phyloP scores from a whole-genome alignment of 495 filamentous ascomycete genomes.

The Rusavskia elegans region DNA sequence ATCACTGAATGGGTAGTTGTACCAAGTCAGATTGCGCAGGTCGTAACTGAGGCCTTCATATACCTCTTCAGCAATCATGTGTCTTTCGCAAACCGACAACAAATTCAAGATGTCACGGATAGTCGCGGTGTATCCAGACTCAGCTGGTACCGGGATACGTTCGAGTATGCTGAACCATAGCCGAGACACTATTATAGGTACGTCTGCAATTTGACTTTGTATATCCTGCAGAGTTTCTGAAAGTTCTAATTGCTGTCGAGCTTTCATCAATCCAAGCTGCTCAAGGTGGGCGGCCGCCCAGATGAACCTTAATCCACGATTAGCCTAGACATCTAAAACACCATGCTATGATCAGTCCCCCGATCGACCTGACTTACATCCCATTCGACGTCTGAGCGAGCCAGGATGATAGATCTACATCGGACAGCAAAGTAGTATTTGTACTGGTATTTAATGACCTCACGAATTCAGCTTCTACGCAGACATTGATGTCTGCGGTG shows the following conservation, averaged over 20 bases:
- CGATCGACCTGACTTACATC: background rate
- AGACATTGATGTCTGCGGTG: too few species aligned
- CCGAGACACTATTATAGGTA: too few species aligned
- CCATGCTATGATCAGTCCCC: background rate
- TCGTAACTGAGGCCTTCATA: background rate
- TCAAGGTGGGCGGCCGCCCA: background rate
- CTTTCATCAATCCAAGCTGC: too few species aligned
- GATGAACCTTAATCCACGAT: background rate
- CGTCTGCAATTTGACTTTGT: too few species aligned
- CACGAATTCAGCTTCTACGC: background rate
- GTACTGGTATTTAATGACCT: background rate
- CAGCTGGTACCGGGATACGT: too few species aligned
- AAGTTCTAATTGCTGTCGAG: too few species aligned
- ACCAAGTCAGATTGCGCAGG: background rate
- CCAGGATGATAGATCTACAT: too few species aligned
- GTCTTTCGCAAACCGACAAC: background rate
- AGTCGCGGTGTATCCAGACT: too few species aligned
- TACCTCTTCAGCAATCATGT: background rate
- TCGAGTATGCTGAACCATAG: too few species aligned
- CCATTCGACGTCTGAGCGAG: background rate
- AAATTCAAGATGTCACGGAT: background rate
- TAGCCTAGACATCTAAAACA: background rate
- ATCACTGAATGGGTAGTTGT: background rate
- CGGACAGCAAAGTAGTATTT: too few species aligned
- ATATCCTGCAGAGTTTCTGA: too few species aligned